Percentiles rank a stretch among this genome's conserved stretches.
Conservation (phyloP, 495 filamentous ascomycete species). For the Cryomyces antarcticus region DNA sequence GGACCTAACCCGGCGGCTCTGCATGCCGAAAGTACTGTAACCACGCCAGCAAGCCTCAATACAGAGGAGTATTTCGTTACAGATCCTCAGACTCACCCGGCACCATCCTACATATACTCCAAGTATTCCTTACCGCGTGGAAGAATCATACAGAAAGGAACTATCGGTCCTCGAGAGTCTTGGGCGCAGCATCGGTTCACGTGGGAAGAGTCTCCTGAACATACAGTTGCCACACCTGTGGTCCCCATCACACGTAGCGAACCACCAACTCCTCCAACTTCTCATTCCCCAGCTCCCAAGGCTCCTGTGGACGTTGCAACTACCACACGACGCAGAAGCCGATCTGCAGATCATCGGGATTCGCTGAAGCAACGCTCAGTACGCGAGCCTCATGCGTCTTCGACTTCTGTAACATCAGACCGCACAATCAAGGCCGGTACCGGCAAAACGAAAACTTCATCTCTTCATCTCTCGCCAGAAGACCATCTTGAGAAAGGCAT, state of each 20-base stretch:
- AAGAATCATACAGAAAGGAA: slow-evolving; percentile 36
- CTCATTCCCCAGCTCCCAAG: neutral
- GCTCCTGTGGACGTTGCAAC: neutral
- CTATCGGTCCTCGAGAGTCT: too few species aligned
- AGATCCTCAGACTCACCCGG: slow-evolving; percentile 10
- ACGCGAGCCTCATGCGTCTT: slow-evolving; percentile 29
- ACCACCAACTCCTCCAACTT: neutral
- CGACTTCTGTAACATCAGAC: slow-evolving; percentile 4
- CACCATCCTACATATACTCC: slow-evolving; percentile 63
- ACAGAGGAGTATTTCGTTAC: slow-evolving; percentile 35
- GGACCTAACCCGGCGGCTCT: slow-evolving; percentile 15
- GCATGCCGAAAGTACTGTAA: slow-evolving; percentile 21
- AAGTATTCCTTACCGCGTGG: slow-evolving; percentile 71
- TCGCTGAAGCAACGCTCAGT: neutral
- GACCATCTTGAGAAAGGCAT: slow-evolving; percentile 80
- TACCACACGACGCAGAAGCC: neutral
- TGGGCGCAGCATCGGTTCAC: slow-evolving; percentile 21
- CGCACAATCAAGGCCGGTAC: slow-evolving; percentile 10
- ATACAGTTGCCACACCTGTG: neutral
- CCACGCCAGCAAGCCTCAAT: slow-evolving; percentile 32
- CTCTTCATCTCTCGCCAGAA: slow-evolving; percentile 47
- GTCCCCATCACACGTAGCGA: neutral
- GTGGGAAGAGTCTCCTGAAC: slow-evolving; percentile 27
- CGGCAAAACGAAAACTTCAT: slow-evolving; percentile 12
- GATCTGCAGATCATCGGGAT: neutral